Percentiles rank a stretch among this genome's conserved stretches.
Evolutionary conservation across 2,329 filamentous ascomycete species (phyloP).

Genomic region (Teratosphaeriaceae sp.): DNA sequence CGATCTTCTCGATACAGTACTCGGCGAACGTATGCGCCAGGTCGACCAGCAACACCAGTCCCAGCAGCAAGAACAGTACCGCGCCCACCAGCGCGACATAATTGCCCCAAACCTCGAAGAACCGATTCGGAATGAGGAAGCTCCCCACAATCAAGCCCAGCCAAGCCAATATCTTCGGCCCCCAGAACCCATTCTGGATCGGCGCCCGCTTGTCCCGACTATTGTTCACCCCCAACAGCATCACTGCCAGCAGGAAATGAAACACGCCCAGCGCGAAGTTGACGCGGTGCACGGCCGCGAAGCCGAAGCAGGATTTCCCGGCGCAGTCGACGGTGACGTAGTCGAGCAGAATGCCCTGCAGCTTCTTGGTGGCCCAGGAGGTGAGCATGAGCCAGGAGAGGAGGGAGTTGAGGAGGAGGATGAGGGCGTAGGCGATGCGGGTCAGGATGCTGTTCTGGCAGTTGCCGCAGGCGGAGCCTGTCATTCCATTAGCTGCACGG

Average conservation of each 20-base stretch:
- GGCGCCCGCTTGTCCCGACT: conserved; percentile 82
- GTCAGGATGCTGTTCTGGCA: conserved; percentile 97
- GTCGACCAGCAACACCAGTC: conserved; percentile 86
- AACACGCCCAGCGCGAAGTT: conserved; percentile 96
- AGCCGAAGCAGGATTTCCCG: conserved; percentile 86
- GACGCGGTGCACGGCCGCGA: conserved; percentile 93
- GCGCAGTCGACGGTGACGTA: conserved; percentile 89
- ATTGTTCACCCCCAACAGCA: conserved; percentile 79
- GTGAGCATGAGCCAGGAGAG: conserved; percentile 99
- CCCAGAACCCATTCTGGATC: conserved; percentile 98
- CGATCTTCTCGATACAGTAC: conserved; percentile 89
- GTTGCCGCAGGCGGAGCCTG: conserved; percentile 81
- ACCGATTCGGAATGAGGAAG: conserved; percentile 90
- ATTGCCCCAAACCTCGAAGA: conserved; percentile 95
- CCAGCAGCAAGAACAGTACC: conserved; percentile 88
- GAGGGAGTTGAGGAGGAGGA: conserved; percentile 94
- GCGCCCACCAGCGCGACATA: conserved; percentile 84
- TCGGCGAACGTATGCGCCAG: conserved; percentile 96
- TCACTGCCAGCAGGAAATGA: conserved; percentile 76
- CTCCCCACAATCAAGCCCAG: conserved; percentile 78
- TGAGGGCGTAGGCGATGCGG: conserved; percentile 75
- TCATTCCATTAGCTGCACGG: too few relatives aligned
- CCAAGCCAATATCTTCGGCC: conserved; percentile 90
- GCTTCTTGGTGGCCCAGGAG: conserved; percentile 93
- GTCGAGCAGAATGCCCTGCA: conserved; percentile 85